A percentile compares a stretch with the other conserved stretches of the same genome.
phyloP scores from a whole-genome alignment of 768 basidiomycete genomes.

The Pholiota conissans region DNA sequence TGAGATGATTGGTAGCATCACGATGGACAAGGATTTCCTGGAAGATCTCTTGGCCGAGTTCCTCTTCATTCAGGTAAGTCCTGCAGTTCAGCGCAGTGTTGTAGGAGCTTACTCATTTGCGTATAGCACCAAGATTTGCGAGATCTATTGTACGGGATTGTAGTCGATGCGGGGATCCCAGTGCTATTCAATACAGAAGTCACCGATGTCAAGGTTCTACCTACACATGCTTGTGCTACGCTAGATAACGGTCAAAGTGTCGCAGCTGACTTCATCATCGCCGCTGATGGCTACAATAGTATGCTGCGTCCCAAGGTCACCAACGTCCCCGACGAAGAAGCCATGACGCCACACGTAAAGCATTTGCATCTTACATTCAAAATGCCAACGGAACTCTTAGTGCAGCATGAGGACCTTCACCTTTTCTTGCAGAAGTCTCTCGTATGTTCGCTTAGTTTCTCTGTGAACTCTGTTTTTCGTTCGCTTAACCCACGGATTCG shows the following conservation, averaged over 20 bases:
- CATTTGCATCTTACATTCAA: background rate
- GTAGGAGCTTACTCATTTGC: background rate
- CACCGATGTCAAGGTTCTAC: background rate
- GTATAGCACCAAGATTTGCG: background rate
- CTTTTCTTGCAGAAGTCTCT: background rate
- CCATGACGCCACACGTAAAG: background rate
- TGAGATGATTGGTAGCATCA: constrained; percentile 40
- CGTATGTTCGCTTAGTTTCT: background rate
- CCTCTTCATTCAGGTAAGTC: constrained; percentile 37
- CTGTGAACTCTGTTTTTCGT: background rate
- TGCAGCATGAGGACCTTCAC: background rate
- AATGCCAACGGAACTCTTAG: background rate
- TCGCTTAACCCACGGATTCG: background rate
- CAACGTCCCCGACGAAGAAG: background rate
- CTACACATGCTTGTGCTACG: background rate
- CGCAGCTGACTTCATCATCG: background rate
- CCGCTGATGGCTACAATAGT: background rate
- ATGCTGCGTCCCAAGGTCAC: background rate
- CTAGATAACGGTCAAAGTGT: background rate
- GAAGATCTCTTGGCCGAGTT: constrained; percentile 35
- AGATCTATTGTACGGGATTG: background rate
- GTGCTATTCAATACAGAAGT: background rate
- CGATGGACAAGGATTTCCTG: constrained; percentile 33
- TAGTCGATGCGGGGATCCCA: background rate
- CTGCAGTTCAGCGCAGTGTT: background rate